phyloP scores from a whole-genome alignment of 192 early-diverging fungal genomes.

The Phlyctochytrium bullatum region DNA sequence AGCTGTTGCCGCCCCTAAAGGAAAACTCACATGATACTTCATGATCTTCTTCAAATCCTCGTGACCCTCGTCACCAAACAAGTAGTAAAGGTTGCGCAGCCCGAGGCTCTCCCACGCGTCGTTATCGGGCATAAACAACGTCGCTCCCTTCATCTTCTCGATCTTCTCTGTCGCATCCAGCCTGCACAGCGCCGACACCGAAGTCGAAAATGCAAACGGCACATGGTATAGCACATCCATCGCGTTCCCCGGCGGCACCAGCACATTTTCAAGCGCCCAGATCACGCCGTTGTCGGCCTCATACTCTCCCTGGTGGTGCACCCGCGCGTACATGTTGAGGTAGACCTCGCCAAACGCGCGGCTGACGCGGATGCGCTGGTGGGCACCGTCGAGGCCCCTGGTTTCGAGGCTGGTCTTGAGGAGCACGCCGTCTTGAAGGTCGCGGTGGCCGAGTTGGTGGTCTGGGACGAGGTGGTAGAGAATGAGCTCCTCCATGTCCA shows the following conservation, averaged over 20 bases:
- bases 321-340: conserved; percentile 34
- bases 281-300: conserved; percentile 36
- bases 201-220: conserved; percentile 32
- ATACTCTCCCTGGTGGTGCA: conserved; percentile 13
- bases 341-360: conserved; percentile 8
- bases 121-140: conserved; percentile 33
- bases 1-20: too few relatives aligned
- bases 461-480: conserved; percentile 34
- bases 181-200: conserved; percentile 14
- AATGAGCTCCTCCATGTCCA: conserved; percentile 8
- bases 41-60: conserved; percentile 38
- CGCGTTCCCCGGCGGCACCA: conserved; percentile 20
- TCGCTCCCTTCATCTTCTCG: conserved; percentile 16
- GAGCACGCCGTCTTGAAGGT: conserved; percentile 21
- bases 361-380: conserved; percentile 35
- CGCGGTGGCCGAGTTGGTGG: conserved; percentile 8
- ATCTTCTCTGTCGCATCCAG: conserved; percentile 4
- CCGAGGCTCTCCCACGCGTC: conserved; percentile 34
- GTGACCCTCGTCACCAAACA: conserved; percentile 24
- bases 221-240: conserved; percentile 16
- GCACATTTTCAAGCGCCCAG: conserved; percentile 26
- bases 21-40: too few relatives aligned
- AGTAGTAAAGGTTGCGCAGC: conserved; percentile 26
- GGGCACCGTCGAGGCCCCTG: conserved; percentile 23
- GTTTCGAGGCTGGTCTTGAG: conserved; percentile 26